Base-by-base conservation (phyloP, 1,139 yeast genomes). In the Yamadazyma trypodendri region DNA sequence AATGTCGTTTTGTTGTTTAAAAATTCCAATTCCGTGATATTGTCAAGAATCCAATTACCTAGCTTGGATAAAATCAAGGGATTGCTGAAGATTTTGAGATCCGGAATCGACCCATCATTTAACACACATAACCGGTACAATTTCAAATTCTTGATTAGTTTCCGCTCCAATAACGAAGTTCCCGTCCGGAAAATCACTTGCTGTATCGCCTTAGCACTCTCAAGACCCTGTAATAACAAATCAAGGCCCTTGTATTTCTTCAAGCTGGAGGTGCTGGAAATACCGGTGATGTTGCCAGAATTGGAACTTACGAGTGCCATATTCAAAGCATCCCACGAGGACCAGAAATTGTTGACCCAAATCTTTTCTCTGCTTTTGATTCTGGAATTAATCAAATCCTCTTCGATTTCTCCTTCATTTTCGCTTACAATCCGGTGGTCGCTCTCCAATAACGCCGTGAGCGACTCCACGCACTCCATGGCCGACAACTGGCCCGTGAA, bases 341-440 rank as follows among this genome's bases (percentile, higher is more conserved):
- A 74, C 97, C 98, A 92, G 58, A 94, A 94, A 55, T 90, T 89
- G 37, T 78, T 75, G 3, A 90, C 80, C 95, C 96, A 92, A 34
- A 77, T 73, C 48, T 80, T 76, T 49, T 84, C 90, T 52, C 80
- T 68, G 38, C 65, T 65, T 12, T 63, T 61, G 22, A 81, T 75
- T 39, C 73, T 56, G n/a, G 63, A 57, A 37, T 64, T 62, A 27
- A 75, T 67, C 22, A 61, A 57, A 15, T 64, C 70, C 14, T 65
- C 72, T 16, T 64, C 69, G 23, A 57, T 24, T 12, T 24, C 28
- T 12, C 12, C 12, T 5, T 27, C 29, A 13, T 27, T 10, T 6
- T 11, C 11, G 12, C 28, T 24, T 11, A n/a, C n/a, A n/a, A n/a
- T 42, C 29, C 60, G 69, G 23, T 65, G 67, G 43, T 82, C 87